Evolutionary conservation across 208 protist genomes (phyloP).

Genomic region (Plasmodiophora brassicae): DNA sequence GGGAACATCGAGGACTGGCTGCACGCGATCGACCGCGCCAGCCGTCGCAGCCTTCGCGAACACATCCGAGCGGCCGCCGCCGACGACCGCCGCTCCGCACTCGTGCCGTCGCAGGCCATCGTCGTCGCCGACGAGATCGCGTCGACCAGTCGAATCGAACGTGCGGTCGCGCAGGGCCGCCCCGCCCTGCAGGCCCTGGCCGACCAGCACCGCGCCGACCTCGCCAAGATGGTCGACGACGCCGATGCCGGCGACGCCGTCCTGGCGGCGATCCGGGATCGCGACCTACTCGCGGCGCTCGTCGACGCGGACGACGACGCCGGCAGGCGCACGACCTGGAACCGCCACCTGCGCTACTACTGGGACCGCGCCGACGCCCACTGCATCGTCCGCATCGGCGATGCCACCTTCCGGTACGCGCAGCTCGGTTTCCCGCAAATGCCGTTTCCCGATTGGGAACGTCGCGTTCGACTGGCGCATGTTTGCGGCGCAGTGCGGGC

Average conservation of each 20-base stretch:
- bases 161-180: not conserved
- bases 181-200: not conserved
- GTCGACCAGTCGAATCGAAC: not conserved
- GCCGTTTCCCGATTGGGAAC: no score
- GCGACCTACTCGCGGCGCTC: not conserved
- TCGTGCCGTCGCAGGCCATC: not conserved
- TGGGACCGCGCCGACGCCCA: slow-evolving; percentile 43
- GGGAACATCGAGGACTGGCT: slow-evolving; percentile 58
- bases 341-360: slow-evolving; percentile 74
- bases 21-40: slow-evolving; percentile 38
- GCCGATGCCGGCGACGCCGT: not conserved
- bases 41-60: slow-evolving; percentile 30
- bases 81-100: no score
- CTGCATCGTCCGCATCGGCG: slow-evolving; percentile 81
- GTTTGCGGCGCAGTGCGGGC: no score
- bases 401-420: slow-evolving; percentile 76
- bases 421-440: no score
- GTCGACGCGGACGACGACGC: not conserved
- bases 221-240: slow-evolving; percentile 78
- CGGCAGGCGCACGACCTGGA: slow-evolving; percentile 81
- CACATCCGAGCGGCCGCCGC: no score
- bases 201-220: slow-evolving; percentile 58
- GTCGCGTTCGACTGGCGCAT: no score
- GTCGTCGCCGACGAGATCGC: not conserved
- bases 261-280: not conserved